Evolutionary conservation across 441 rosid species (phyloP).

Genomic region (Populus hybrid): DNA sequence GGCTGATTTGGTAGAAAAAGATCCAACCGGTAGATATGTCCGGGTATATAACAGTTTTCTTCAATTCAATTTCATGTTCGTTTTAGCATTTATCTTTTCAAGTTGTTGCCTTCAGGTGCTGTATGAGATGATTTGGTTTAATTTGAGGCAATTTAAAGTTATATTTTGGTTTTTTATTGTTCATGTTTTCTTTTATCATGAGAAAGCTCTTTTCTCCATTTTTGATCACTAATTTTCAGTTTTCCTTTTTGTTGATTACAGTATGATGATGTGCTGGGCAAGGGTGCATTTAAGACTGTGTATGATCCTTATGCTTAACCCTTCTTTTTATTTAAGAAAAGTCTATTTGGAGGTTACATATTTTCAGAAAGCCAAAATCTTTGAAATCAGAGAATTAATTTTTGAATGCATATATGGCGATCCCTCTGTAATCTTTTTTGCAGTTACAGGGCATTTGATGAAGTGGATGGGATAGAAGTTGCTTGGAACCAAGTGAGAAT

Average conservation of each 20-base stretch:
- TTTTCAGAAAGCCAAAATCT: neutral
- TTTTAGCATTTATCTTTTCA: neutral
- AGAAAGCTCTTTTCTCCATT: neutral
- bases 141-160: neutral
- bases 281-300: slow-evolving; percentile 85
- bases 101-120: too few species aligned
- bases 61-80: neutral
- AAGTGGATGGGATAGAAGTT: slow-evolving; percentile 66
- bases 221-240: neutral
- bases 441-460: slow-evolving; percentile 73
- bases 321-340: neutral
- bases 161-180: neutral
- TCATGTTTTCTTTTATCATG: neutral
- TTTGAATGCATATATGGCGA: neutral
- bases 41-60: slow-evolving; percentile 38
- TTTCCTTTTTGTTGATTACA: slow-evolving; percentile 23
- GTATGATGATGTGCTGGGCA: slow-evolving; percentile 67
- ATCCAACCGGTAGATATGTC: slow-evolving; percentile 58
- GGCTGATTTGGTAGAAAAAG: slow-evolving; percentile 47
- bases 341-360: neutral
- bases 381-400: too few species aligned
- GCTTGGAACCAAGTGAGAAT: slow-evolving; percentile 75
- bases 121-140: too few species aligned
- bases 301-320: slow-evolving; percentile 31
- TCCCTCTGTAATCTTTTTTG: neutral